Evolutionary conservation across 2,329 filamentous ascomycete species (phyloP).

Genomic region (Talaromyces pinophilus): DNA sequence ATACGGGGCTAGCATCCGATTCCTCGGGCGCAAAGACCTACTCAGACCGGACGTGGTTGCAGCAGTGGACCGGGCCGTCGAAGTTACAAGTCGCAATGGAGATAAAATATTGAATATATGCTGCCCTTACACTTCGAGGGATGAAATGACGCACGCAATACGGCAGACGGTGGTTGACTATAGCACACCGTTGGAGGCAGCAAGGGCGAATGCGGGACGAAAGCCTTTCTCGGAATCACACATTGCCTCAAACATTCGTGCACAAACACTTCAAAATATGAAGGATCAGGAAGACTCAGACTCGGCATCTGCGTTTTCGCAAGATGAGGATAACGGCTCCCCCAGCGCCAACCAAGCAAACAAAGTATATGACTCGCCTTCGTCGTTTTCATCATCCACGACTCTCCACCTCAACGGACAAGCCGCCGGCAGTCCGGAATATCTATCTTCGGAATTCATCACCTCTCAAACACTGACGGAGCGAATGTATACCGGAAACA

Average conservation of each 20-base stretch:
- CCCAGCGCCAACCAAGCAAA: constrained; percentile 27
- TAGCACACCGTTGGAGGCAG: constrained; percentile 65
- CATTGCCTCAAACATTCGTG: constrained; percentile 82
- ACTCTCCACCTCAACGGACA: constrained; percentile 47
- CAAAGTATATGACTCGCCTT: constrained; percentile 36
- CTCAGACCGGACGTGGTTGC: constrained; percentile 85
- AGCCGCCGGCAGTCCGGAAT: constrained; percentile 40
- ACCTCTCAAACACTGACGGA: constrained; percentile 76
- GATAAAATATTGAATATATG: constrained; percentile 85
- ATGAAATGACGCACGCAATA: constrained; percentile 91
- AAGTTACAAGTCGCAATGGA: constrained; percentile 83
- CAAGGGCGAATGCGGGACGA: constrained; percentile 42
- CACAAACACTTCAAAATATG: constrained; percentile 51
- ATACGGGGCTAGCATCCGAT: constrained; percentile 83
- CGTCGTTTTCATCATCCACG: constrained; percentile 50
- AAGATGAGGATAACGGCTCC: constrained; percentile 43
- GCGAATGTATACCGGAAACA: constrained; percentile 83
- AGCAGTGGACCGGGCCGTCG: constrained; percentile 81
- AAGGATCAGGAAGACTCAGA: constrained; percentile 47
- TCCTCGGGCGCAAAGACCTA: constrained; percentile 81
- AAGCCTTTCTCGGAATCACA: constrained; percentile 83
- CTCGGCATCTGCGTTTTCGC: constrained; percentile 43
- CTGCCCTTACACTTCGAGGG: constrained; percentile 94
- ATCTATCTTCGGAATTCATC: constrained; percentile 83
- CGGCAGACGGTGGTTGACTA: constrained; percentile 85